Conservation (phyloP, 1,284 basidiomycete species). For the Heterobasidion parviporum region DNA sequence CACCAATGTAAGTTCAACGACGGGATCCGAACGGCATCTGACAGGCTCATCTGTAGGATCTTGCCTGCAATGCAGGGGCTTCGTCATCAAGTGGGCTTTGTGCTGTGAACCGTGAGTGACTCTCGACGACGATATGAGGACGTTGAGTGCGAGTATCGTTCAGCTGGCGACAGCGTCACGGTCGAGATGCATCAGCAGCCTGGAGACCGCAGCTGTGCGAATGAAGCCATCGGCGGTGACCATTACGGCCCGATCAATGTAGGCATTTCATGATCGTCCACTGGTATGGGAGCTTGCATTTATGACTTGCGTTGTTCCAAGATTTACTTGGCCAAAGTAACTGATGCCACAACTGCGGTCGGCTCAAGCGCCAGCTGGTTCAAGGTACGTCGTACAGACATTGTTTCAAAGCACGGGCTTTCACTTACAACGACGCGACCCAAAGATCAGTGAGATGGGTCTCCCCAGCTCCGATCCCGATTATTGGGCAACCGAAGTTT, state of each 20-base stretch:
- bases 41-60: constrained; percentile 22
- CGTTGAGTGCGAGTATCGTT: background rate
- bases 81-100: constrained; percentile 28
- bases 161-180: constrained; percentile 37
- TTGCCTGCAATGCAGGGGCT: constrained; percentile 37
- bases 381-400: constrained; percentile 20
- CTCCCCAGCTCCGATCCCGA: constrained; percentile 34
- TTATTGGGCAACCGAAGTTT: constrained; percentile 18
- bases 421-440: too few relatives aligned
- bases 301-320: constrained; percentile 1
- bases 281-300: background rate
- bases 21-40: background rate
- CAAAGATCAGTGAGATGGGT: constrained; percentile 33
- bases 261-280: background rate
- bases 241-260: constrained; percentile 40
- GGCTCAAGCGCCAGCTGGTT: constrained; percentile 39
- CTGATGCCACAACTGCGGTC: constrained; percentile 35
- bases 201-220: constrained; percentile 34
- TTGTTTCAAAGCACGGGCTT: background rate
- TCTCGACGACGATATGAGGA: background rate
- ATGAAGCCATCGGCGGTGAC: constrained; percentile 37
- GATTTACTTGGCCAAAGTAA: constrained; percentile 40
- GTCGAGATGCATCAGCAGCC: constrained; percentile 51
- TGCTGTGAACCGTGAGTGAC: constrained; percentile 26
- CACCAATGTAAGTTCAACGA: constrained; percentile 20